Percentiles rank a stretch among this genome's conserved stretches.
phyloP scores from a whole-genome alignment of 2,329 filamentous ascomycete species.

The Penicillium decumbens region DNA sequence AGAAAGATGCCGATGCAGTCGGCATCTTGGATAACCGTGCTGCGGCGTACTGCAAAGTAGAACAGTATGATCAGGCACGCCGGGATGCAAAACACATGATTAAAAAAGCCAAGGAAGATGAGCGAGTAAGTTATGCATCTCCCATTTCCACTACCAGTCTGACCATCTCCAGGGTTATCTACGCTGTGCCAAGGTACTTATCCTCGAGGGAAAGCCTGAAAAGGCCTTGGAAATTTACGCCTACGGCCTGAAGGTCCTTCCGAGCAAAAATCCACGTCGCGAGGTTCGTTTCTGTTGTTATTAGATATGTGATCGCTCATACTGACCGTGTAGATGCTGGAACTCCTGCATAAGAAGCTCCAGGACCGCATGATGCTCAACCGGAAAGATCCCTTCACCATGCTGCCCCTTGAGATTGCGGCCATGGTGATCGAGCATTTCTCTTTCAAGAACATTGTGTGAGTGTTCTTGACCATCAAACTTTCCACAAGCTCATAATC shows the following conservation, averaged over 20 bases:
- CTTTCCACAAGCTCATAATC: background rate
- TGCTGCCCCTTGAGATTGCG: constrained; percentile 53
- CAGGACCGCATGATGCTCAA: constrained; percentile 28
- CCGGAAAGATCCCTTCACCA: constrained; percentile 47
- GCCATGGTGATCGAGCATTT: constrained; percentile 50
- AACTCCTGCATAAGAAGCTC: constrained; percentile 48
- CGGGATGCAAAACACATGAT: constrained; percentile 57
- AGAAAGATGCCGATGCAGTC: constrained; percentile 31
- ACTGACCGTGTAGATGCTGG: constrained; percentile 34
- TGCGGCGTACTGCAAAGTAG: constrained; percentile 52
- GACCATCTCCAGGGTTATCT: constrained; percentile 48
- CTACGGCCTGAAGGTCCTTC: constrained; percentile 53
- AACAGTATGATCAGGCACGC: constrained; percentile 49
- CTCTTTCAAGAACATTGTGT: constrained; percentile 50
- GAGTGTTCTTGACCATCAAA: constrained; percentile 14
- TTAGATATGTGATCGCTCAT: background rate
- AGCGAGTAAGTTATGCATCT: constrained; percentile 39
- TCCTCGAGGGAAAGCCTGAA: constrained; percentile 47
- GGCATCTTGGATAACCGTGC: constrained; percentile 53
- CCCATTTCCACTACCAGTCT: background rate
- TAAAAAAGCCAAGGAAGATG: constrained; percentile 46
- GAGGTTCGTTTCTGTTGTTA: constrained; percentile 17
- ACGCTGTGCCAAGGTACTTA: constrained; percentile 48
- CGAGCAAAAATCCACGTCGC: constrained; percentile 35
- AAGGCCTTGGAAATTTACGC: constrained; percentile 55